Evolutionary conservation across 2,329 filamentous ascomycete species (phyloP).

Genomic region (Fusarium abutilonis): DNA sequence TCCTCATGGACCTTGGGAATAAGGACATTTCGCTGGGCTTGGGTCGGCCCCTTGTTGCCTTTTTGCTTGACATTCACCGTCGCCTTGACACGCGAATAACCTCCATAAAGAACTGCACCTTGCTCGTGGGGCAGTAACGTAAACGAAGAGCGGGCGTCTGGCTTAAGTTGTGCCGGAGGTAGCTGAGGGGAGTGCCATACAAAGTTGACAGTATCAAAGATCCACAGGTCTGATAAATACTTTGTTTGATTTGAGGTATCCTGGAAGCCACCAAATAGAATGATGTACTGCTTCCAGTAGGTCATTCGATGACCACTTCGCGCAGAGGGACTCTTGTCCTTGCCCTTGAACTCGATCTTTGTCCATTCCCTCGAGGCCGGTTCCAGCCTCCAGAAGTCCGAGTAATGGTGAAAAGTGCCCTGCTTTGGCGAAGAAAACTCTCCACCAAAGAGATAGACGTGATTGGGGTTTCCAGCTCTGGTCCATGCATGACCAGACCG

Average conservation of each 20-base stretch:
- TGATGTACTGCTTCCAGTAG: conserved; percentile 95
- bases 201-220: conserved; percentile 91
- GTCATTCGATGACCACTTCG: conserved; percentile 96
- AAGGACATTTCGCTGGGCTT: conserved; percentile 75
- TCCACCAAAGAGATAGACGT: conserved; percentile 92
- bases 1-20: conserved; percentile 94
- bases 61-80: conserved; percentile 67
- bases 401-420: conserved; percentile 99
- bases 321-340: conserved; percentile 82
- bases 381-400: conserved; percentile 96
- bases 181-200: conserved; percentile 82
- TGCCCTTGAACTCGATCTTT: conserved; percentile 81
- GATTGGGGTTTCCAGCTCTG: conserved; percentile 82
- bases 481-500: conserved; percentile 96
- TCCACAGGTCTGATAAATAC: conserved; percentile 92
- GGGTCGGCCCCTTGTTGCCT: conserved; percentile 65
- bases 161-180: conserved; percentile 83
- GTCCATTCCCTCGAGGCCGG: conserved; percentile 88
- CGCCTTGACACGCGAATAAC: conserved; percentile 90
- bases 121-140: conserved; percentile 89
- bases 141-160: conserved; percentile 90
- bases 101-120: conserved; percentile 90
- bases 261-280: conserved; percentile 96
- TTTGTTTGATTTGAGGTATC: conserved; percentile 95
- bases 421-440: conserved; percentile 98